Evolutionary conservation across 2,329 filamentous ascomycete genomes (phyloP), one percentile per base, ranked within the genome.

Genomic region (Ustilaginoidea virens): DNA sequence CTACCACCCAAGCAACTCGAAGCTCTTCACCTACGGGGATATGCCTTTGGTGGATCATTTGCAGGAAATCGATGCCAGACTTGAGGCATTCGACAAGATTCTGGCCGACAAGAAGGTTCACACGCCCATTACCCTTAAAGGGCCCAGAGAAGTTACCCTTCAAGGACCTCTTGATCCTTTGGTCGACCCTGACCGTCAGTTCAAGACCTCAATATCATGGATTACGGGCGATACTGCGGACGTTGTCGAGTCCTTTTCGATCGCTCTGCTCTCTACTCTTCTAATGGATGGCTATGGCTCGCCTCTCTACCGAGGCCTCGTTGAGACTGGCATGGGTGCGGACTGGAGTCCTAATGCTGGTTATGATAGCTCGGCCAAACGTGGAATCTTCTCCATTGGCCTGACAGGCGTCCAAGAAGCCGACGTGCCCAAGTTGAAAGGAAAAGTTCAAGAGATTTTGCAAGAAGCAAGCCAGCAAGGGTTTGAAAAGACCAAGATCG

Each of bases 1-100:
- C 55, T 98, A 98, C 51, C 87, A 98, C 52, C 90, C 90, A 0
- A 96, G 85, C 56, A 98, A 98, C 53, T 80, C 87, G 25, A 96
- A 94, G 56, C 66, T 98, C 24, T 74, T 96, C 45, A 94, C 90
- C 0, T 98, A 98, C 42, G 90, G 90, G 29, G 78, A 94, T 46
- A 85, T 96, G 71, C 80, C 85, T 1, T 58, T 98, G 35, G 63
- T 63, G 3, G 77, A 82, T 30, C 90, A 98, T 48, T 53, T 96
- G 29, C 63, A 71, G 47, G 80, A 90, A 44, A 66, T 96, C 17
- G 70, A 87, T 44, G 65, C 72, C 7, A 76, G 80, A 28, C 61
- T 98, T 33, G 66, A 69, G 38, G 60, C 63, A 0, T 96, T 96
- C 45, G 67, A 78, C 20, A 74, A 66, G 44, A 79, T 80, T 16